Percentiles rank a stretch among this genome's conserved stretches.
Conservation (phyloP, 169 alveolate genomes). For the Theileria parva region DNA sequence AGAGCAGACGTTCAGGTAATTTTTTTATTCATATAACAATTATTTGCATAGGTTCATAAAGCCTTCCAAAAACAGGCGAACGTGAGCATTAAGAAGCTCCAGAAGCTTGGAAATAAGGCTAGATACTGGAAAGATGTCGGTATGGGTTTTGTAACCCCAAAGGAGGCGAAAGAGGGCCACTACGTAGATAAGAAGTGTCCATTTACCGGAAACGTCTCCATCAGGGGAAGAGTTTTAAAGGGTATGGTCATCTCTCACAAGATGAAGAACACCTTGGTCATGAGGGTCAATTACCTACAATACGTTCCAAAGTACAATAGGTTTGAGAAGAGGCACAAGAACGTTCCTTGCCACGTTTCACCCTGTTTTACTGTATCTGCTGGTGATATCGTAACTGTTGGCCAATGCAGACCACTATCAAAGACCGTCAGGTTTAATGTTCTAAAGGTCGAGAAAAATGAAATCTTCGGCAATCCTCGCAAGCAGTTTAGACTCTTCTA, state of each 20-base stretch:
- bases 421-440: slow-evolving; percentile 99
- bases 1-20: slow-evolving; percentile 60
- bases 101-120: slow-evolving; percentile 75
- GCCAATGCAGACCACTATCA: slow-evolving; percentile 99
- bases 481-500: slow-evolving; percentile 97
- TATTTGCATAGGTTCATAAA: slow-evolving; percentile 44
- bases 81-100: slow-evolving; percentile 50
- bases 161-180: slow-evolving; percentile 97
- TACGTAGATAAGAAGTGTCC: slow-evolving; percentile 99
- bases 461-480: slow-evolving; percentile 97
- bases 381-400: slow-evolving; percentile 98
- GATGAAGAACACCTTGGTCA: slow-evolving; percentile 97
- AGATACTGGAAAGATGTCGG: slow-evolving; percentile 96
- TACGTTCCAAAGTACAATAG: slow-evolving; percentile 96
- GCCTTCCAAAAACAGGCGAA: slow-evolving; percentile 70
- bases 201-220: slow-evolving; percentile 97
- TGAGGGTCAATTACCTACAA: slow-evolving; percentile 98
- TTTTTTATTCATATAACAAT: neutral
- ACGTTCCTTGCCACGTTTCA: slow-evolving; percentile 96
- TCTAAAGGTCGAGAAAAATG: slow-evolving; percentile 95
- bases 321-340: slow-evolving; percentile 98
- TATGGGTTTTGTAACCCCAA: slow-evolving; percentile 96
- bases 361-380: slow-evolving; percentile 97
- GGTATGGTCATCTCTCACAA: slow-evolving; percentile 98
- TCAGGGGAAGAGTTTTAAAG: slow-evolving; percentile 97